A percentile compares a stretch with the other conserved stretches of the same genome.
Evolutionary conservation across 2,329 filamentous ascomycete species (phyloP).

Genomic region (Pseudogymnoascus sp.): DNA sequence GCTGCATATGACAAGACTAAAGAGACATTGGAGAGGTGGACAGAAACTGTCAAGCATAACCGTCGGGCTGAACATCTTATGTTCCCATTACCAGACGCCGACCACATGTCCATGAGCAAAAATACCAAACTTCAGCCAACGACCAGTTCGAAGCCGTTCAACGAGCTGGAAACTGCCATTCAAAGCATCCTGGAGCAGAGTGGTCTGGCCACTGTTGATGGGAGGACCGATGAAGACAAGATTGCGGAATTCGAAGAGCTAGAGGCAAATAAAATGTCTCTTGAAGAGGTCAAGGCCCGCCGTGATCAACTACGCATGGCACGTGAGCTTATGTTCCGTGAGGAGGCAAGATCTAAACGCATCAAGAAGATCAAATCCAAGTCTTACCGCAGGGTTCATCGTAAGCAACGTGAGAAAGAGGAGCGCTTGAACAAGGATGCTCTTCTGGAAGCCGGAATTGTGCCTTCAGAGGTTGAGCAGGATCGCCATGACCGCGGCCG

Average conservation of each 20-base stretch:
- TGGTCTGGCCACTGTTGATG: slow-evolving; percentile 58
- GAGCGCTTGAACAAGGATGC: slow-evolving; percentile 51
- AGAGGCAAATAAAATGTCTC: slow-evolving; percentile 64
- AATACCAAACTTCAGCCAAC: slow-evolving; percentile 60
- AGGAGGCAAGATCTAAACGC: slow-evolving; percentile 80
- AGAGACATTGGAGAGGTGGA: slow-evolving; percentile 84
- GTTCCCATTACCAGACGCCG: slow-evolving; percentile 75
- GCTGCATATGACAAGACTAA: slow-evolving; percentile 88
- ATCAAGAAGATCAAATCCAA: slow-evolving; percentile 99
- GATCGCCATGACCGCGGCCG: slow-evolving; percentile 57
- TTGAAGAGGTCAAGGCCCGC: slow-evolving; percentile 66
- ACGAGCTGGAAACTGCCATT: slow-evolving; percentile 79
- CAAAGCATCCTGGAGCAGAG: slow-evolving; percentile 86
- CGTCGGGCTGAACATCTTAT: slow-evolving; percentile 82
- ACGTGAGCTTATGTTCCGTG: slow-evolving; percentile 79
- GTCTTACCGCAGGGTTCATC: slow-evolving; percentile 83
- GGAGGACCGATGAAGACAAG: slow-evolving; percentile 55
- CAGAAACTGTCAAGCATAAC: slow-evolving; percentile 91
- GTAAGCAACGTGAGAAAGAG: slow-evolving; percentile 63
- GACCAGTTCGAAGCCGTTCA: slow-evolving; percentile 58
- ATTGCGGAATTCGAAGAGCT: slow-evolving; percentile 64
- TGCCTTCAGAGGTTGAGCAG: slow-evolving; percentile 57
- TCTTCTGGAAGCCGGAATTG: slow-evolving; percentile 51
- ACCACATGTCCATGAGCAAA: slow-evolving; percentile 50
- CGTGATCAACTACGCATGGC: slow-evolving; percentile 70